Evolutionary conservation across 345 rosid genomes (phyloP), one percentile per base, ranked within the genome.

Genomic region (Salix dunnii): DNA sequence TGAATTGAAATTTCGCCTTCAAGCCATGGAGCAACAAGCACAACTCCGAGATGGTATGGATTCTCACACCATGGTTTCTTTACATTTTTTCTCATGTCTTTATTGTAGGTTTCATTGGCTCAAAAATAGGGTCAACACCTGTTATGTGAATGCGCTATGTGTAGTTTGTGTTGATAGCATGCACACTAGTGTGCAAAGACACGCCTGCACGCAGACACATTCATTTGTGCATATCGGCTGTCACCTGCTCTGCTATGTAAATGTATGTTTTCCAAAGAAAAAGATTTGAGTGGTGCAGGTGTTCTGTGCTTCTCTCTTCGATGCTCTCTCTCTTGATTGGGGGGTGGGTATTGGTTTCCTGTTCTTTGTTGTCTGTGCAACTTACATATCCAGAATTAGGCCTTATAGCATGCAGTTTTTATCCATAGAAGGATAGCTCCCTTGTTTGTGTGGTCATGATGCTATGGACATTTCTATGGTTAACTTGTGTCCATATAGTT

Each of bases 1-100:
- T 55, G 99, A 95, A 81, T 80, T 95, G 72, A 95, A 95, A 83
- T 95, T 91, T 77, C 94, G 98, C 71, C 97, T 94, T 74, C 96
- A 93, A 88, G 96, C 98, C 81, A 91, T 93, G 98, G 98, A 94
- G 72, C 98, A 94, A 80, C 98, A 94, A 77, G 98, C 96, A 17
- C 90, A 90, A 67, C 98, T 94, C 61, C 91, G 98, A 10, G 94
- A 94, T 80, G 98, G 98, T 94, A 91, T 11, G 28, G 18, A 21
- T 6, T 7, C 48, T 42, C 53, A 51, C 60, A 18, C 27, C 25
- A 3, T 10, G 17, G 20, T 36, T 48, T 48, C 43, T 65, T 7
- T 18, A n/a, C 38, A 27, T 30, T 16, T 64, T 31, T 64, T 13
- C 68, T 31, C 68, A n/a, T n/a, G 16, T 27, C n/a, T 58, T n/a